Evolutionary conservation across 2,329 filamentous ascomycete genomes (phyloP), one percentile per base, ranked within the genome.

Genomic region (Stemphylium vesicarium): DNA sequence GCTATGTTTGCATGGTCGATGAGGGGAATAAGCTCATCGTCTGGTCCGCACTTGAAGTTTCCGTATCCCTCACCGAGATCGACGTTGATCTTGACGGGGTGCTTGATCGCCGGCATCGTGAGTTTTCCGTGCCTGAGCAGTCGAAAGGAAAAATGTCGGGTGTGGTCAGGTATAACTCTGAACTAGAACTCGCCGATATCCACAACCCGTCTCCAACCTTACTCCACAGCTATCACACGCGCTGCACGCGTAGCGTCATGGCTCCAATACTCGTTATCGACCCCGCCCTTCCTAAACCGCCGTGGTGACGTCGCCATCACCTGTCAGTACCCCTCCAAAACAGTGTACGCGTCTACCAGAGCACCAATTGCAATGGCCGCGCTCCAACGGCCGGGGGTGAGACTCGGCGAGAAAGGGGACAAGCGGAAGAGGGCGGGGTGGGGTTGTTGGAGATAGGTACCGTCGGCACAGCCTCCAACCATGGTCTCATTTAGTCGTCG

Each of bases 1-100:
- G 85, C 85, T 26, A 88, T 75, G 61, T 88, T 88, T 15, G 85
- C 85, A 64, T 84, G 81, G 65, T 87, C 84, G 59, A 88, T 85
- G 37, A 85, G 72, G 2, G 82, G 82, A 54, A 88, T 83, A 12
- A 88, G 72, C 51, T 87, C 83, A 43, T 84, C 81, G 59, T 88
- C 85, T 4, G 84, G 84, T 15, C 84, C 84, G 65, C 78, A 75
- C 53, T 75, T 77, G 73, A 76, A 80, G 67, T 79, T 80, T 36
- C 81, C 81, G 53, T 82, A 83, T 4, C 78, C 81, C 65, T 84
- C 82, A 6, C 82, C 82, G 52, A 84, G 76, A 62, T 84, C 81
- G 48, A 80, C 79, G 57, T 84, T 84, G 65, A 84, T 81, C 57
- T 82, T 75, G 13, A 83, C 81, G 61, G 80, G 81, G 61, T 80